Conservation (phyloP, 2,329 filamentous ascomycete species). For the Raffaelea arxii region DNA sequence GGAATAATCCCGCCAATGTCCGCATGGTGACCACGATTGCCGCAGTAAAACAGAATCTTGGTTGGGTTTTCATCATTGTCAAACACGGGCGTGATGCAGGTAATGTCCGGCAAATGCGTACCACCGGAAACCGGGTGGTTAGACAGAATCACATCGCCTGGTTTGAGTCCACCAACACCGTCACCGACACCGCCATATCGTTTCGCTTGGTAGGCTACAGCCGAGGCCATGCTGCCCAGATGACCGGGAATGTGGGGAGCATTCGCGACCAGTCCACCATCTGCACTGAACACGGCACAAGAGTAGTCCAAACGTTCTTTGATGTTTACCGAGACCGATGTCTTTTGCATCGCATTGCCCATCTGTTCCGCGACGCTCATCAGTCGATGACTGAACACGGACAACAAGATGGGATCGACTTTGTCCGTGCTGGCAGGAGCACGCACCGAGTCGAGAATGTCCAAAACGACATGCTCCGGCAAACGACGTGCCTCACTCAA, state of each 20-base stretch:
- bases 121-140: slow-evolving; percentile 74
- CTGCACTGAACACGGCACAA: slow-evolving; percentile 68
- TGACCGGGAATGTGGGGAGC: slow-evolving; percentile 68
- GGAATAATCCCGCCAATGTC: too few relatives aligned
- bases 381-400: slow-evolving; percentile 72
- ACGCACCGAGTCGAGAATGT: too few relatives aligned
- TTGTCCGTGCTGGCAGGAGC: too few relatives aligned
- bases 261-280: slow-evolving; percentile 67
- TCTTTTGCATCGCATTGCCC: slow-evolving; percentile 71
- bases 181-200: slow-evolving; percentile 61
- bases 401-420: slow-evolving; percentile 66
- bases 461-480: slow-evolving; percentile 62
- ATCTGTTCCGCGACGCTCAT: slow-evolving; percentile 84
- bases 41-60: too few relatives aligned
- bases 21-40: too few relatives aligned
- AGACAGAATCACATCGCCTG: slow-evolving; percentile 53
- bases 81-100: slow-evolving; percentile 70
- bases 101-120: slow-evolving; percentile 75
- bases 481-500: slow-evolving; percentile 52
- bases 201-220: slow-evolving; percentile 64
- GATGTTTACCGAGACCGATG: slow-evolving; percentile 70
- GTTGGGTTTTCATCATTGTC: slow-evolving; percentile 43
- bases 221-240: slow-evolving; percentile 73
- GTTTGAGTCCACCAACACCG: too few relatives aligned
- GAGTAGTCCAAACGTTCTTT: slow-evolving; percentile 78